Base-by-base conservation (phyloP, 225 moss, liverwort and hornwort species). In the Neckera pumila region DNA sequence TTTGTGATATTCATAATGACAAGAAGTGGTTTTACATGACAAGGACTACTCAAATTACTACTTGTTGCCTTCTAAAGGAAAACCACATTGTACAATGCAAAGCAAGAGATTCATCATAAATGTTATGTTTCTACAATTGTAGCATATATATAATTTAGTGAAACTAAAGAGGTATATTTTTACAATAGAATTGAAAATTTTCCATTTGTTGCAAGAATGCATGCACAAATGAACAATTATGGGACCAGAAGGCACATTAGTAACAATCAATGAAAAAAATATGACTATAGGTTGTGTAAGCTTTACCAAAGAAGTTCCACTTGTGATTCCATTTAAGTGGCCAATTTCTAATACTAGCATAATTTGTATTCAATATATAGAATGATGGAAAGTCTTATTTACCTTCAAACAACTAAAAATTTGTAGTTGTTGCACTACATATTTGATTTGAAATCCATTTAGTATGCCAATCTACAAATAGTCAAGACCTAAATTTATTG, bases 1-100 rank as follows among this genome's bases (percentile, higher is more conserved):
- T 49, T 31, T 28, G 12, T 19, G 47, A 74, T 28, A 74, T 74
- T 74, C 19, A 47, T 31, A 3, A 19, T 74, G 45, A 10, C 7
- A 4, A 4, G 6, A 8, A 47, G 19, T 74, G 18, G 19, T 70
- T 30, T 47, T 31, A 28, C 3, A 45, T 45, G 28, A 45, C 17
- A 45, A 45, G 3, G 30, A 73, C 12, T 72, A 16, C 0, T 0
- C 3, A 10, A 0, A 45, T 2, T 73, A 17, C 17, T 73, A 28
- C 4, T 45, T 45, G 4, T 73, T 27, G 43, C 17, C 30, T 45
- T 73, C 6, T 73, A 9, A 45, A 45, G 47, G 4, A 73, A 45
- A 43, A 28, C 0, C 0, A 3, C 11, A 27, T 73, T 4, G 0
- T 45, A 30, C 13, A 45, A 1, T 43, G 17, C 4, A 45, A 73